Evolutionary conservation across 306 rosid genomes (phyloP), one percentile per base, ranked within the genome.

Genomic region (Gillenia trifoliata): DNA sequence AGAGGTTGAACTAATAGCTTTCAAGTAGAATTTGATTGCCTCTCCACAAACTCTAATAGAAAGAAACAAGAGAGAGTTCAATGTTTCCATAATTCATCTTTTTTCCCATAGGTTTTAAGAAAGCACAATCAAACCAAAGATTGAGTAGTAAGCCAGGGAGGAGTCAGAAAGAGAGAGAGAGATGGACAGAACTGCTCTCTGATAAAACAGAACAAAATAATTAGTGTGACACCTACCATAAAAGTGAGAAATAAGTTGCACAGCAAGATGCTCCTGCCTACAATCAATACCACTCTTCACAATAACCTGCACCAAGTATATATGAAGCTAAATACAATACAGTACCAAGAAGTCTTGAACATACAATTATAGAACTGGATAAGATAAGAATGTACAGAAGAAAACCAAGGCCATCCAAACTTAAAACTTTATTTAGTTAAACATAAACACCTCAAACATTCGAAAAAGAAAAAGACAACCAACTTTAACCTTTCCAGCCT

Each of bases 201-300:
- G 38, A 54, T 40, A 72, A 61, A 76, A 22, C 25, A 31, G 76
- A 78, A 41, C 10, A 61, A 19, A 57, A 19, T 12, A 50, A 33
- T 30, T 64, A 76, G 79, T 43, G 79, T 77, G 70, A 5, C 38
- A 60, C 85, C 73, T 78, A 95, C 99, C 99, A 81, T 92, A 90
- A 80, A 95, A 95, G 86, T 95, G 99, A 76, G 96, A 87, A 78
- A 95, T 95, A 78, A 95, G 99, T 80, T 95, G 99, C 85, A 95
- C 99, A 15, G 99, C 99, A 74, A 95, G 86, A 85, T 95, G 99
- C 83, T 95, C 99, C 85, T 95, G 99, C 88, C 99, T 87, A 85
- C 99, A 95, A 88, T 95, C 99, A 83, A 92, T 98, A 76, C 99
- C 99, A 80, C 99, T 95, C 90, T 95, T 95, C 64, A 95, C 99